These are phyloP conservation scores for Eruca vesicaria DNA, from an alignment of 441 rosid species.

Conservation along the genomic window DNA sequence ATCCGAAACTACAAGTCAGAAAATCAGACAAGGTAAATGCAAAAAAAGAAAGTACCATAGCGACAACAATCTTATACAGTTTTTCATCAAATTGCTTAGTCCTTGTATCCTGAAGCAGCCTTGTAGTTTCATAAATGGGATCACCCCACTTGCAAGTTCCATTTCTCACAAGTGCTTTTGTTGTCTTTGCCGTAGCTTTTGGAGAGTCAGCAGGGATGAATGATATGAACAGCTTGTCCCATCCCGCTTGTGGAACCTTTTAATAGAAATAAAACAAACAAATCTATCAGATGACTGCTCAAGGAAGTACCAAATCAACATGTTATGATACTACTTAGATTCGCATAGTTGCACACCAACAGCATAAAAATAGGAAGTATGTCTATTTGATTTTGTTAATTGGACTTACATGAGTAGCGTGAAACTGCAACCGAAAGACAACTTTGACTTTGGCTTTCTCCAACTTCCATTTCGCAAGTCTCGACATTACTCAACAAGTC, in stretches of 20 bases:
- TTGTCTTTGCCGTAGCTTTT: constrained; percentile 90
- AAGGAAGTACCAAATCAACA: background rate
- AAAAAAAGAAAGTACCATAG: constrained; percentile 61
- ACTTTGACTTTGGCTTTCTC: constrained; percentile 99
- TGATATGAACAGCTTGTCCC: constrained; percentile 97
- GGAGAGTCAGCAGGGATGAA: constrained; percentile 91
- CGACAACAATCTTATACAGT: constrained; percentile 76
- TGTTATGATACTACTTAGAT: background rate
- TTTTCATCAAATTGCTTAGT: constrained; percentile 87
- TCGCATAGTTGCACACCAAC: background rate
- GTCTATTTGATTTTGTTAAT: background rate
- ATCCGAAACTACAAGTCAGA: background rate
- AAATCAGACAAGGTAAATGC: background rate
- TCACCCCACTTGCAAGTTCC: constrained; percentile 99
- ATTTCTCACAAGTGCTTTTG: constrained; percentile 95
- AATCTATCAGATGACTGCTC: constrained; percentile 1
- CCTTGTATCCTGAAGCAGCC: constrained; percentile 87
- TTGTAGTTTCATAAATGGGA: constrained; percentile 97
- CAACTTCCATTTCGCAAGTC: constrained; percentile 82
- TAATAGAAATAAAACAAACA: background rate
- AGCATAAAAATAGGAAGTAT: background rate
- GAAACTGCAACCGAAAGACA: constrained; percentile 95
- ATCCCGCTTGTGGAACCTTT: constrained; percentile 91
- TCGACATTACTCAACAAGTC: constrained; percentile 65
- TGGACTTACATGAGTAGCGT: constrained; percentile 93